phyloP scores from a whole-genome alignment of 208 protist species.

The Porcisia hertigi region DNA sequence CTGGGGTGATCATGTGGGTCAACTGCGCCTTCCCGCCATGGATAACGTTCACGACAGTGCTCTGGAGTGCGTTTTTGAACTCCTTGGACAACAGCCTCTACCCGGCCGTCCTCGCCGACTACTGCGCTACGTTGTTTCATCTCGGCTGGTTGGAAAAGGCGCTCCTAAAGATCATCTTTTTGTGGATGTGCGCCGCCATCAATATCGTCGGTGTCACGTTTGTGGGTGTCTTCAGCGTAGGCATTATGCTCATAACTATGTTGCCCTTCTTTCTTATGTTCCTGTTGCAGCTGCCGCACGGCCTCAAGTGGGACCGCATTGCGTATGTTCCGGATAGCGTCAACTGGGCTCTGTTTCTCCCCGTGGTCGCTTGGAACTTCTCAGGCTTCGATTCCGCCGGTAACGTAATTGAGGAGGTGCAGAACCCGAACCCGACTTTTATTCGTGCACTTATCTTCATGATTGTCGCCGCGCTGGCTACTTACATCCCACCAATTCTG shows the following conservation, averaged over 20 bases:
- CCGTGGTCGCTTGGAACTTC: constrained; percentile 91
- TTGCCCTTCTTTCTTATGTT: constrained; percentile 91
- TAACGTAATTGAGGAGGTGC: constrained; percentile 90
- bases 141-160: constrained; percentile 51
- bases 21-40: constrained; percentile 86
- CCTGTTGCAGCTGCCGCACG: constrained; percentile 75
- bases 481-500: constrained; percentile 88
- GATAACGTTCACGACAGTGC: constrained; percentile 81
- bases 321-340: constrained; percentile 64
- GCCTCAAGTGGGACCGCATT: constrained; percentile 78
- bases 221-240: constrained; percentile 75
- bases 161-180: constrained; percentile 68
- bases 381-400: constrained; percentile 90
- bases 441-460: constrained; percentile 84
- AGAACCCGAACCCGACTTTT: constrained; percentile 83
- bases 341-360: constrained; percentile 87
- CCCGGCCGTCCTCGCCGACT: constrained; percentile 86
- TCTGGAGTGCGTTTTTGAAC: constrained; percentile 87
- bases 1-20: constrained; percentile 91
- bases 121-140: constrained; percentile 72
- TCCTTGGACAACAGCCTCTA: constrained; percentile 92
- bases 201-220: constrained; percentile 82
- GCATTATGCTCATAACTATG: constrained; percentile 84
- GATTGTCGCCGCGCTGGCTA: constrained; percentile 71
- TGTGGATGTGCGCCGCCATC: constrained; percentile 67